These are phyloP conservation scores for Bauhinia variegata DNA, from an alignment of 306 rosid species.

Conservation along the genomic window DNA sequence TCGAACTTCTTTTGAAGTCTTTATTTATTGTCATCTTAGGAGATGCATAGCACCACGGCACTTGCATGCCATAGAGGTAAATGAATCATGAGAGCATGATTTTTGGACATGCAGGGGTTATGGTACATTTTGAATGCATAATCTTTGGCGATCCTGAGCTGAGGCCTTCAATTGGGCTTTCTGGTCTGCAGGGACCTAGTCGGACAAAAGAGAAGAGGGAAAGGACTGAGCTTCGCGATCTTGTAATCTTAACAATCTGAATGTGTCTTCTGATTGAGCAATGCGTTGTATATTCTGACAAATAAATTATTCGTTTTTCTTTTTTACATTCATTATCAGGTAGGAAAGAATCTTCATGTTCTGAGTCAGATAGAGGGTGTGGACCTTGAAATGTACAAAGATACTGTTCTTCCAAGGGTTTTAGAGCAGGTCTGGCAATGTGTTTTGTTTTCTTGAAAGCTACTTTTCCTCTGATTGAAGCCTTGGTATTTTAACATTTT, in stretches of 20 bases:
- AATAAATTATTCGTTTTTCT: slow-evolving; percentile 45
- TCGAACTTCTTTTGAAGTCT: slow-evolving; percentile 35
- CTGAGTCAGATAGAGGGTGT: slow-evolving; percentile 95
- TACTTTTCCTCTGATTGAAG: not conserved
- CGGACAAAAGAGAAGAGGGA: slow-evolving; percentile 78
- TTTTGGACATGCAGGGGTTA: slow-evolving; percentile 98
- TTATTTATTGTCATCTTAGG: slow-evolving; percentile 37
- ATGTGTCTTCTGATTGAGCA: slow-evolving; percentile 38
- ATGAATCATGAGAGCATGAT: slow-evolving; percentile 86
- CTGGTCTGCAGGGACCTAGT: slow-evolving; percentile 96
- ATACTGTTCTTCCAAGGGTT: slow-evolving; percentile 85
- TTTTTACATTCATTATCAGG: slow-evolving; percentile 52
- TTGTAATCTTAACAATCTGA: slow-evolving; percentile 58
- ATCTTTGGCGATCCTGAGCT: slow-evolving; percentile 92
- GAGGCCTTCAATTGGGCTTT: slow-evolving; percentile 92
- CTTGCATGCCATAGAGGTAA: slow-evolving; percentile 90
- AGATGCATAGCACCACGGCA: slow-evolving; percentile 87
- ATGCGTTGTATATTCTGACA: slow-evolving; percentile 26
- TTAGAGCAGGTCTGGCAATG: slow-evolving; percentile 80
- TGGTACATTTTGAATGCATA: slow-evolving; percentile 92
- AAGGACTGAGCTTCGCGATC: slow-evolving; percentile 94
- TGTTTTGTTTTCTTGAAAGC: slow-evolving; percentile 17
- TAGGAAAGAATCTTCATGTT: slow-evolving; percentile 90
- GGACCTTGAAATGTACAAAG: slow-evolving; percentile 89
- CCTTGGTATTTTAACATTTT: slow-evolving; percentile 32